These are phyloP conservation scores for slime mould (Dictyostelium discoideum) DNA, from an alignment of 78 protist species.

Conservation along the genomic window DNA sequence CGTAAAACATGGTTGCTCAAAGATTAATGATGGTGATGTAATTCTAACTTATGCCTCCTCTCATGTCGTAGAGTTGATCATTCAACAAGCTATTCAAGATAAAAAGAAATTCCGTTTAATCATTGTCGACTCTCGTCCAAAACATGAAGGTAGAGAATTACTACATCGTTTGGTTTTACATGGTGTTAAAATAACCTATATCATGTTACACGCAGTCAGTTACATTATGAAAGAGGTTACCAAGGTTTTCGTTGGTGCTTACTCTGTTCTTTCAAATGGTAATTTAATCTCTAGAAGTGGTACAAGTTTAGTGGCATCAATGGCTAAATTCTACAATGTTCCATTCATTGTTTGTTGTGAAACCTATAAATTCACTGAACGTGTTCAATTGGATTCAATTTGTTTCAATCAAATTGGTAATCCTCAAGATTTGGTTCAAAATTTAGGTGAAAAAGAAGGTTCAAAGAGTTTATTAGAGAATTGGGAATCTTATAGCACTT, in stretches of 20 bases:
- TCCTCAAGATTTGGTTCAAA: conserved; percentile 62
- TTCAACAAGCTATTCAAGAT: conserved; percentile 78
- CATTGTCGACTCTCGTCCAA: conserved; percentile 95
- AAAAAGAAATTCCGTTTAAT: conserved; percentile 90
- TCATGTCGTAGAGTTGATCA: conserved; percentile 81
- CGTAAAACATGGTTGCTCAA: conserved; percentile 35
- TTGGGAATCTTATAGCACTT: conserved; percentile 29
- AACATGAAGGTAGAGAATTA: conserved; percentile 88
- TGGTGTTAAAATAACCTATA: conserved; percentile 92
- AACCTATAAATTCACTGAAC: conserved; percentile 96
- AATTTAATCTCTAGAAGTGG: conserved; percentile 89
- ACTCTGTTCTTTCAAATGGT: conserved; percentile 94
- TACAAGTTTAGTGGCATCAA: conserved; percentile 93
- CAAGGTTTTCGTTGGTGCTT: conserved; percentile 93
- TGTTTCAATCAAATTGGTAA: conserved; percentile 95
- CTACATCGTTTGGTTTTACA: conserved; percentile 61
- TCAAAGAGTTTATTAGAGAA: conserved; percentile 33
- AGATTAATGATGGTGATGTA: conserved; percentile 91
- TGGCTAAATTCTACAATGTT: conserved; percentile 88
- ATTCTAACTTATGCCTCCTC: conserved; percentile 89
- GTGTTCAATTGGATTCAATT: conserved; percentile 94
- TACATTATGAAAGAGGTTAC: conserved; percentile 92
- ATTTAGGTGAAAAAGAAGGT: conserved; percentile 69
- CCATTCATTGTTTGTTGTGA: conserved; percentile 98
- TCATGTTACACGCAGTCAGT: conserved; percentile 85